Percentiles rank a stretch among this genome's conserved stretches.
These are phyloP conservation scores for Clarireedia monteithiana DNA, from an alignment of 2,329 filamentous ascomycete species.

Conservation along the genomic window DNA sequence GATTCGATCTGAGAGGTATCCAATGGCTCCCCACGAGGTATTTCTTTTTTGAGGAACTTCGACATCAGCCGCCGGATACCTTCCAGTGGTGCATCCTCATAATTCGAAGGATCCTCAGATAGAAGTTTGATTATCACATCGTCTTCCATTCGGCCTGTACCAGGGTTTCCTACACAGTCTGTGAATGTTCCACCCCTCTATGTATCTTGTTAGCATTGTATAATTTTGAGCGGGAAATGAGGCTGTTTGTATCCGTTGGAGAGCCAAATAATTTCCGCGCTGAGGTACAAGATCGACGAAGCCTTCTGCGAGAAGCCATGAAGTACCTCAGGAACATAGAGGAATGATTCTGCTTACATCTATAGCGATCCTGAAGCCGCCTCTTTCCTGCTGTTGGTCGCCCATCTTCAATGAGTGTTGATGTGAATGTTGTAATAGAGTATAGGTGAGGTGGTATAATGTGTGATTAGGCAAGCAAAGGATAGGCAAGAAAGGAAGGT, in stretches of 20 bases:
- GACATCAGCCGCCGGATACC: constrained; percentile 82
- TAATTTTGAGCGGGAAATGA: neutral
- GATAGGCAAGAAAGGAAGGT: neutral
- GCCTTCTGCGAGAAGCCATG: neutral
- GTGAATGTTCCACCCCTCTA: constrained; percentile 84
- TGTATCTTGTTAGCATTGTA: neutral
- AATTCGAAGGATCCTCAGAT: constrained; percentile 85
- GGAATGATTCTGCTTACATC: constrained; percentile 16
- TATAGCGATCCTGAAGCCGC: constrained; percentile 65
- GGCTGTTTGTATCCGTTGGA: constrained; percentile 5
- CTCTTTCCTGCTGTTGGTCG: constrained; percentile 31
- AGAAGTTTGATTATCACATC: constrained; percentile 82
- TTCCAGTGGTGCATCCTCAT: constrained; percentile 83
- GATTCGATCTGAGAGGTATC: constrained; percentile 81
- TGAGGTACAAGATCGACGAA: neutral
- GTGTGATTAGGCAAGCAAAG: neutral
- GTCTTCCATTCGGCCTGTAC: constrained; percentile 59
- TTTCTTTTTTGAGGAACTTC: constrained; percentile 65
- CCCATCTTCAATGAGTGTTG: constrained; percentile 6
- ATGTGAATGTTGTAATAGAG: neutral
- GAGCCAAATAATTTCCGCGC: constrained; percentile 5
- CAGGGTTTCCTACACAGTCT: constrained; percentile 79
- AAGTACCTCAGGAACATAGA: neutral
- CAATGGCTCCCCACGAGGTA: constrained; percentile 69
- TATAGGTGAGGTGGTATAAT: neutral